phyloP scores from a whole-genome alignment of 352 stramenopile species.

The Phytophthora podocarpi region DNA sequence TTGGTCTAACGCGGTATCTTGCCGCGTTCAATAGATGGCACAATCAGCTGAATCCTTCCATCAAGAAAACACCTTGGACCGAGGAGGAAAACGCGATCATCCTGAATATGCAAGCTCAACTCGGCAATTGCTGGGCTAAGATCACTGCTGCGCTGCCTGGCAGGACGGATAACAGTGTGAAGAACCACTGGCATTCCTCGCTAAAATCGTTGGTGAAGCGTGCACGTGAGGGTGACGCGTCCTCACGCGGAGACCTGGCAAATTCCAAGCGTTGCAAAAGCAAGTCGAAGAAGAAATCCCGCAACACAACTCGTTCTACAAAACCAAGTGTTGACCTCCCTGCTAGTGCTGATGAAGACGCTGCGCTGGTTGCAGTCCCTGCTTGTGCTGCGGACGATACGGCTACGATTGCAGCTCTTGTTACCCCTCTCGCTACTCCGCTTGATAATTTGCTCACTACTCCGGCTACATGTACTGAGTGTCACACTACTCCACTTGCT shows the following conservation, averaged over 20 bases:
- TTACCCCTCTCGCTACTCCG: not conserved
- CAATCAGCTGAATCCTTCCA: constrained; percentile 83
- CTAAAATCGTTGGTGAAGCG: constrained; percentile 66
- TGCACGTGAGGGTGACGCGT: not conserved
- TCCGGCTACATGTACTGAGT: not conserved
- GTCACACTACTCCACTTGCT: not conserved
- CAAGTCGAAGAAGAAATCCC: constrained; percentile 29
- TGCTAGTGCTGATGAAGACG: not conserved
- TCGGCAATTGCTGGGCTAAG: constrained; percentile 97
- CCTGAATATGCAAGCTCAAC: constrained; percentile 74
- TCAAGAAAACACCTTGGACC: constrained; percentile 83
- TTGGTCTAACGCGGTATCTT: not conserved
- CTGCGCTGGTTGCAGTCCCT: not conserved
- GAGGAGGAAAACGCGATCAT: constrained; percentile 89
- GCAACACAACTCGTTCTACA: not conserved
- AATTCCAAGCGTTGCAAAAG: constrained; percentile 4
- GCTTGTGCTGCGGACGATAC: not conserved
- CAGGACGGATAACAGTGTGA: constrained; percentile 96
- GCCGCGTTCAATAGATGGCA: constrained; percentile 60
- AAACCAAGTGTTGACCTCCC: not conserved
- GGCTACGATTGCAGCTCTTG: not conserved
- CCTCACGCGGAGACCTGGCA: not conserved
- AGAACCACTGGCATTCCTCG: constrained; percentile 96
- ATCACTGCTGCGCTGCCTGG: constrained; percentile 97
- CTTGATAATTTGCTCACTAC: not conserved